Percentiles rank a stretch among this genome's conserved stretches.
Conservation (phyloP, 495 filamentous ascomycete genomes). For the Halenospora varia region DNA sequence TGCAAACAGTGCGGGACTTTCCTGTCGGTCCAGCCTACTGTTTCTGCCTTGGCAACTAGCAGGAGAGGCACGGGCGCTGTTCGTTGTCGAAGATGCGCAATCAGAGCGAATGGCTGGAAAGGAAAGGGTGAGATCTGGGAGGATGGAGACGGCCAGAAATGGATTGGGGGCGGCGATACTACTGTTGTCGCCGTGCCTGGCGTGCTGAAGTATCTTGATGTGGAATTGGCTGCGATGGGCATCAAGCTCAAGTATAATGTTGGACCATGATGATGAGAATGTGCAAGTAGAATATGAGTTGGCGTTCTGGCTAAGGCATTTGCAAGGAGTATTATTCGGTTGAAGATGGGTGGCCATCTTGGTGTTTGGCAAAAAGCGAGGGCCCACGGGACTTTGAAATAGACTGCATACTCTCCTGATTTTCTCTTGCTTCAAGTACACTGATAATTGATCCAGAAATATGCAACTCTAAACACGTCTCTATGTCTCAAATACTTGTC, state of each 20-base stretch:
- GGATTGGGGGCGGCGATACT: slow-evolving; percentile 83
- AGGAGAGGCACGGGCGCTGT: slow-evolving; percentile 60
- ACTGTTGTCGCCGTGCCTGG: slow-evolving; percentile 90
- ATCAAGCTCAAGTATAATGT: slow-evolving; percentile 87
- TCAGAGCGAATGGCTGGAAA: slow-evolving; percentile 48
- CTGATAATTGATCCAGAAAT: no score
- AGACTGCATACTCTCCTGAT: no score
- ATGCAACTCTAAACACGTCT: no score
- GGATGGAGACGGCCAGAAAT: slow-evolving; percentile 76
- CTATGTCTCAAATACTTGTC: no score
- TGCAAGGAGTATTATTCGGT: slow-evolving; percentile 1
- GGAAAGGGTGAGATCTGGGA: slow-evolving; percentile 80
- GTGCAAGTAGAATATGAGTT: background rate
- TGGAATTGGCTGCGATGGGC: slow-evolving; percentile 92
- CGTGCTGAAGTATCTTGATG: slow-evolving; percentile 88
- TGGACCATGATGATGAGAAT: slow-evolving; percentile 35
- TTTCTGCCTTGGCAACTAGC: slow-evolving; percentile 48
- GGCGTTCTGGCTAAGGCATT: slow-evolving; percentile 12
- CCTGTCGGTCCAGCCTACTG: slow-evolving; percentile 73
- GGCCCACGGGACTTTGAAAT: no score
- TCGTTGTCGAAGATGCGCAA: slow-evolving; percentile 81
- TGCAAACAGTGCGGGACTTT: slow-evolving; percentile 87
- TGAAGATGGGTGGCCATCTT: no score
- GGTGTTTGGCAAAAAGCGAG: no score
- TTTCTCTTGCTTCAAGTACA: no score